Percentiles rank a stretch among this genome's conserved stretches.
Evolutionary conservation across 768 basidiomycete genomes (phyloP).

Genomic region (Tricholoma sp.): DNA sequence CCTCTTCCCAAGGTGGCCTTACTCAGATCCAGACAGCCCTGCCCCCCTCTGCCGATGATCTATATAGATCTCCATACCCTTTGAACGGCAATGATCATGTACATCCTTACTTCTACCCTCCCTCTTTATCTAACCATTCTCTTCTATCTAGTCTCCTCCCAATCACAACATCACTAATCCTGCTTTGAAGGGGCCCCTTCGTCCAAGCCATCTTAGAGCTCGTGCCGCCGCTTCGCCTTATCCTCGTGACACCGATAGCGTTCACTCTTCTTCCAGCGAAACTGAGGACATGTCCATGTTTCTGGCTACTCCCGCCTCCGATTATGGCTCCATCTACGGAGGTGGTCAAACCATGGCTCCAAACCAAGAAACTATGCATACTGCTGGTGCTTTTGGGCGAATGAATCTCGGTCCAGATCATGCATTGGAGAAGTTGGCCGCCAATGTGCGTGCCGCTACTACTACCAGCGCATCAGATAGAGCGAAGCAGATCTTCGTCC

Average conservation of each 20-base stretch:
- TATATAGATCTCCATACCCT: conserved; percentile 65
- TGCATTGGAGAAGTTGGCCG: conserved; percentile 79
- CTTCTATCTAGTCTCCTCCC: conserved; percentile 70
- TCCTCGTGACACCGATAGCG: conserved; percentile 79
- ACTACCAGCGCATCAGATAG: conserved; percentile 89
- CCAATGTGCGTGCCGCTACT: conserved; percentile 82
- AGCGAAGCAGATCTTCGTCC: conserved; percentile 90
- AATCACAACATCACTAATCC: conserved; percentile 72
- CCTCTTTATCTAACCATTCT: conserved; percentile 18
- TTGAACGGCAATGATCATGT: conserved; percentile 42
- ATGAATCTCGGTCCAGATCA: conserved; percentile 76
- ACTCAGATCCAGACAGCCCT: conserved; percentile 36
- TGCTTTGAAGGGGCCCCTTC: conserved; percentile 71
- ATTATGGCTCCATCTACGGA: conserved; percentile 66
- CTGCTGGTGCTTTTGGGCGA: conserved; percentile 70
- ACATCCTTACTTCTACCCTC: conserved; percentile 18
- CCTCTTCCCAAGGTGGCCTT: conserved; percentile 63
- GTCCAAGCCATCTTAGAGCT: conserved; percentile 72
- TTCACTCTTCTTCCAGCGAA: conserved; percentile 84
- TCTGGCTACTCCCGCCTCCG: conserved; percentile 47
- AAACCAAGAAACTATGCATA: conserved; percentile 51
- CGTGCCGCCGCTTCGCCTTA: conserved; percentile 81
- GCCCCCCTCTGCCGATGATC: conserved; percentile 56
- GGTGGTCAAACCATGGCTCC: conserved; percentile 41
- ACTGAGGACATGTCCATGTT: conserved; percentile 86